Evolutionary conservation across 805 yeast genomes (phyloP), one percentile per base, ranked within the genome.

Genomic region (Ogataea trehalophila): DNA sequence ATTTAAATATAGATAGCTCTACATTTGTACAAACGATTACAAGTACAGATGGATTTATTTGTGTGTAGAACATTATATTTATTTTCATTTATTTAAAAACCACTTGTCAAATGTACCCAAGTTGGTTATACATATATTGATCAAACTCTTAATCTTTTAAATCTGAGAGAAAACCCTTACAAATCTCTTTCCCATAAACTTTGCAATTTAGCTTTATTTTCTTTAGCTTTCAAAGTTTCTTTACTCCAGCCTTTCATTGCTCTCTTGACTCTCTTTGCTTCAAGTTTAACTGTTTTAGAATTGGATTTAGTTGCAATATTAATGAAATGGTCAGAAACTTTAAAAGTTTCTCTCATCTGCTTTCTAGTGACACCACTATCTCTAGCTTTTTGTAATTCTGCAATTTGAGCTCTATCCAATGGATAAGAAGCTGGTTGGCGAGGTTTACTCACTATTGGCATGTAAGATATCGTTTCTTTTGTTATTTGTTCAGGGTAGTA

Each of bases 341-440:
- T 49, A 34, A 60, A 67, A 43, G 64, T 59, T n/a, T 58, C 59
- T 41, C 47, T 58, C 40, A 68, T 54, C 43, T 60, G 57, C 31
- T 57, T 58, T 56, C 70, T 63, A 15, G 66, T 52, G 14, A 52
- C 49, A 7, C 69, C 69, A 37, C 51, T 45, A 39, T 57, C 50
- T 57, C 71, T 65, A 51, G 61, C 40, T 29, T 47, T 33, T 45
- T 66, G 70, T 43, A 68, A 47, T 46, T 66, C 57, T 22, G 33
- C 34, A 17, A 68, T 62, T 8, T 61, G 59, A 15, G 51, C 57
- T 17, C 51, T 44, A 6, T 55, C 53, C 45, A 67, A 44, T 9
- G 56, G 50, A 45, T 68, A 68, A 6, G 51, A 50, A 42, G 57
- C 57, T 18, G 69, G 65, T 1, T 39, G 39, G 39, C 56, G 52